Conservation (phyloP, 768 basidiomycete species). For the Boletus reticuloceps region DNA sequence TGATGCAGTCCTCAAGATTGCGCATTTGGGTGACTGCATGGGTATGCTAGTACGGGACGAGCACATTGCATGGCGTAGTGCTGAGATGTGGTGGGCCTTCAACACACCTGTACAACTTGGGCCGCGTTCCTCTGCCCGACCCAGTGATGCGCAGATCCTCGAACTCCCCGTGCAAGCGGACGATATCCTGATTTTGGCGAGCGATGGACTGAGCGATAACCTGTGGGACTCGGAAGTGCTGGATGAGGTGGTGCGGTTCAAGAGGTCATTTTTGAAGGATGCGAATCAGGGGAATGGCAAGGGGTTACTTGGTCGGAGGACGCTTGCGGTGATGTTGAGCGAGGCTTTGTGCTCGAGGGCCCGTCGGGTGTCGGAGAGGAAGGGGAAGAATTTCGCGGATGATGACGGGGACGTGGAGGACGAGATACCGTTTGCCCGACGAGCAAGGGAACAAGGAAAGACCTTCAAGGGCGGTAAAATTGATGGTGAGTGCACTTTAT, state of each 20-base stretch:
- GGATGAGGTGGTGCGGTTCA: conserved; percentile 72
- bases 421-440: conserved; percentile 83
- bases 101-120: conserved; percentile 68
- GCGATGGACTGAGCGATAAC: conserved; percentile 83
- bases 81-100: conserved; percentile 92
- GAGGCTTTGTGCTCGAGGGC: conserved; percentile 83
- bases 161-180: conserved; percentile 66
- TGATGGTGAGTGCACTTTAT: conserved; percentile 55
- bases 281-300: conserved; percentile 9
- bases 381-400: conserved; percentile 21
- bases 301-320: conserved; percentile 42
- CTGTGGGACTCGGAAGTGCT: conserved; percentile 86
- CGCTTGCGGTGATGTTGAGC: conserved; percentile 67
- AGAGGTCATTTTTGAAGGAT: conserved; percentile 35
- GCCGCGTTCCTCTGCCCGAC: conserved; percentile 57
- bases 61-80: conserved; percentile 77
- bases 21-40: conserved; percentile 87
- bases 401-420: conserved; percentile 32
- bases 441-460: conserved; percentile 72
- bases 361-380: conserved; percentile 59
- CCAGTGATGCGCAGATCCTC: conserved; percentile 66
- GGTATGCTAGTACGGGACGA: conserved; percentile 81
- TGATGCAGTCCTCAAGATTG: conserved; percentile 72
- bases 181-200: conserved; percentile 78
- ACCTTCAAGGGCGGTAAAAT: conserved; percentile 78